Evolutionary conservation across 2,329 filamentous ascomycete species (phyloP).

Genomic region (Colletotrichum sp.): DNA sequence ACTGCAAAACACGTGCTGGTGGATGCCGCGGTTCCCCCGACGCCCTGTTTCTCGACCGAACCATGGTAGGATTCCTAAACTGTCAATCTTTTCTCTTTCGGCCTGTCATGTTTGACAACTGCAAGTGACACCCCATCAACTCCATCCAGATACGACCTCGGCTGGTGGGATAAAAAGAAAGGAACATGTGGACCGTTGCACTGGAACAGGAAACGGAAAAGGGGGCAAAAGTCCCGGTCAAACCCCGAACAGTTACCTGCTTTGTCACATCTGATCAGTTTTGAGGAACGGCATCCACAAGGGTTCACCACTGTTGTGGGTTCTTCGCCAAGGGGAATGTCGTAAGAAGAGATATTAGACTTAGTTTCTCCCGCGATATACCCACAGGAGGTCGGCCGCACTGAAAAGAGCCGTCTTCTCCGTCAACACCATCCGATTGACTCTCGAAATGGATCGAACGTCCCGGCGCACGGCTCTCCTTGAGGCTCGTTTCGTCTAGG

Average conservation of each 20-base stretch:
- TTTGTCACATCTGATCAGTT: constrained; percentile 1
- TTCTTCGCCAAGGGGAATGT: not conserved
- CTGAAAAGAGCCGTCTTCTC: not conserved
- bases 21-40: not conserved
- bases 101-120: not conserved
- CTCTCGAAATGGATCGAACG: not conserved
- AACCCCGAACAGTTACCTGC: not conserved
- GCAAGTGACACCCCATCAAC: not conserved
- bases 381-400: not conserved
- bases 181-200: not conserved
- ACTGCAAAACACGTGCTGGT: not conserved
- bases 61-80: not conserved
- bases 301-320: not conserved
- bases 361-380: not conserved
- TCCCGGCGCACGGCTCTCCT: not conserved
- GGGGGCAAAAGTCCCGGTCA: not conserved
- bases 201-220: not conserved
- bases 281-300: not conserved
- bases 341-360: not conserved
- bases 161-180: not conserved
- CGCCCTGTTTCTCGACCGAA: not conserved
- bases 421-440: not conserved
- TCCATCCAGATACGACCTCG: constrained; percentile 1
- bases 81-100: not conserved
- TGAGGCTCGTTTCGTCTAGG: not conserved